Evolutionary conservation across 2,329 filamentous ascomycete species (phyloP), one percentile per base, ranked within the genome.

Genomic region (Aspergillus alliaceus): DNA sequence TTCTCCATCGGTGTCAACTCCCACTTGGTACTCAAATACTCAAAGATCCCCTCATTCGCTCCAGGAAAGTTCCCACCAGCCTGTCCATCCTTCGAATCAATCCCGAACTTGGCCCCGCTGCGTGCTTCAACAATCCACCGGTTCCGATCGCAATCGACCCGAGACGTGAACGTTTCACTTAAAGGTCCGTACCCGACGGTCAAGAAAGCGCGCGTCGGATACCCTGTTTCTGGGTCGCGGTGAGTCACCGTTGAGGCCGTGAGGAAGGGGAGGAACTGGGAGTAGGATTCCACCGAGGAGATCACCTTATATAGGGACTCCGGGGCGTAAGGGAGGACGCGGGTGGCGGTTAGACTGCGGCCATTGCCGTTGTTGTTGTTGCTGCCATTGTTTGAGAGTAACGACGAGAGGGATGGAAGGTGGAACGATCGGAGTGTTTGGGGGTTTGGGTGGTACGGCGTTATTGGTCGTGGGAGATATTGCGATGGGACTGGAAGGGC

Each of bases 221-320:
- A 75, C 1, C 76, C 69, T 25, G 72, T 79, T 67, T 46, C 58
- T 6, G 58, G 76, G 6, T 90, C 88, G 84, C 89, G 91, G 57
- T 82, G 80, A 1, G 91, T 96, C 39, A 98, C 91, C 59, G 81
- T 83, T 35, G 90, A 93, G 46, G 80, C 81, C 42, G 85, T 84
- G 77, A 93, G 96, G 83, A 96, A 97, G 11, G 95, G 95, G n/a
- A 99, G 85, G 81, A 98, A 99, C 63, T 80, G 74, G 35, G 83
- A 80, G 84, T 99, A 99, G 61, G 86, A 86, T 74, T 91, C 85
- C 63, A 99, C 87, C 75, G 97, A 91, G 77, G 92, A 87, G 73
- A 99, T 93, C 54, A 97, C 84, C 64, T 82, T 81, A 84, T 95
- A 99, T 65, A 99, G 86, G 1, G 85, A 80, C 4, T 75, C 68